Evolutionary conservation across 2,329 filamentous ascomycete genomes (phyloP), one percentile per base, ranked within the genome.

Genomic region (Fusarium praegraminearum): DNA sequence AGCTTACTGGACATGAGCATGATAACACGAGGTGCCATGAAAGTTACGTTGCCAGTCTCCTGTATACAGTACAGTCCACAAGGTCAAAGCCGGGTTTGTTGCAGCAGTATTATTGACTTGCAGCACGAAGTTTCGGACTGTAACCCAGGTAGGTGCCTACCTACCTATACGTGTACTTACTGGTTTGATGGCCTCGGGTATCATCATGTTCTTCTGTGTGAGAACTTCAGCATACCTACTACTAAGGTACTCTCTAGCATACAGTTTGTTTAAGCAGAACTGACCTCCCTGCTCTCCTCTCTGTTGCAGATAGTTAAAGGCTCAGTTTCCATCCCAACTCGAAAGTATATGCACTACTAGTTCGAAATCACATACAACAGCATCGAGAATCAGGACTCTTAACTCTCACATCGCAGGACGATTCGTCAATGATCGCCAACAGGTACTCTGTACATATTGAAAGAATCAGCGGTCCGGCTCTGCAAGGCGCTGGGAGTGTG

Each of bases 401-500:
- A n/a, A 15, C 28, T 30, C 28, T 30, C 28, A 30, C 28, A 28
- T 60, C 40, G 20, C n/a, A 22, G n/a, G 35, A 61, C 20, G n/a
- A 20, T 41, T 43, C 22, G 30, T 28, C 26, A 56, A 50, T 30
- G 22, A 20, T 30, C 26, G 18, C 22, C 35, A 26, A 32, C 12
- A 46, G 16, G 22, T 61, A 22, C 20, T 3, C 20, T 22, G 20
- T 22, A 22, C 20, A 22, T 22, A 22, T 45, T 62, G 55, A 45
- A 41, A 53, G 16, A 33, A 33, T 38, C 56, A 52, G 71, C 69
- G 62, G 68, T 56, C 51, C 71, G 57, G 35, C 38, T 66, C 60
- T 75, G 69, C 72, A 74, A 53, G 53, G 60, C 65, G 73, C 69
- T 74, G 57, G 59, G 73, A 73, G 50, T 53, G 66, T 50, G 63